Evolutionary conservation across 805 yeast species (phyloP), one percentile per base, ranked within the genome.

Genomic region (Yamadazyma sp.): DNA sequence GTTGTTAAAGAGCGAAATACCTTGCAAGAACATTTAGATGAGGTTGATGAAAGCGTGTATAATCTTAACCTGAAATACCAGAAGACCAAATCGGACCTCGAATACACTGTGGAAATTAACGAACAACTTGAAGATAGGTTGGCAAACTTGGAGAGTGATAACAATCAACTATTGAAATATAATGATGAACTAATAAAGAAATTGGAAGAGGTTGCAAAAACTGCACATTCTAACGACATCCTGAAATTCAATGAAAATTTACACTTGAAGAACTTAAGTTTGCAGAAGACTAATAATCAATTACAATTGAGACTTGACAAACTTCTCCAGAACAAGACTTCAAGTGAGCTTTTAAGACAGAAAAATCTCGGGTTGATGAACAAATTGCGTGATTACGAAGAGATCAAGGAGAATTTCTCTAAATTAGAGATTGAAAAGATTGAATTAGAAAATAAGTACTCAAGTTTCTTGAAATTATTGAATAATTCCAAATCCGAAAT

Each of bases 221-320:
- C 27, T 22, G 18, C 41, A 11, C n/a, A 12, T 2, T 14, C 21
- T 5, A 43, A 42, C 13, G 47, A 42, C 17, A 29, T 40, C 35
- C 41, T 32, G 39, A 35, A 40, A 21, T 39, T 39, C 21, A 44
- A 42, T 25, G 53, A 55, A 15, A 47, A 34, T 26, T 43, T 63
- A 18, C 55, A 55, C 36, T 38, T 46, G 28, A 60, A 60, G 32
- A 58, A 54, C 73, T 41, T 55, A 10, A 57, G 53, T 25, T 44
- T 68, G 16, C 68, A 61, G 32, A 87, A 82, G 44, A 63, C 67
- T 4, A 71, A 74, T 44, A 74, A 77, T 42, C 60, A 78, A 35
- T 61, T 70, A 6, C 78, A 82, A 50, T 61, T 77, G 15, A 73
- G 69, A 42, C 71, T 77, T 26, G 67, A 82, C 40, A 70, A 71